Evolutionary conservation across 2,329 filamentous ascomycete species (phyloP), one percentile per base, ranked within the genome.

Genomic region (Penicillium sp.): DNA sequence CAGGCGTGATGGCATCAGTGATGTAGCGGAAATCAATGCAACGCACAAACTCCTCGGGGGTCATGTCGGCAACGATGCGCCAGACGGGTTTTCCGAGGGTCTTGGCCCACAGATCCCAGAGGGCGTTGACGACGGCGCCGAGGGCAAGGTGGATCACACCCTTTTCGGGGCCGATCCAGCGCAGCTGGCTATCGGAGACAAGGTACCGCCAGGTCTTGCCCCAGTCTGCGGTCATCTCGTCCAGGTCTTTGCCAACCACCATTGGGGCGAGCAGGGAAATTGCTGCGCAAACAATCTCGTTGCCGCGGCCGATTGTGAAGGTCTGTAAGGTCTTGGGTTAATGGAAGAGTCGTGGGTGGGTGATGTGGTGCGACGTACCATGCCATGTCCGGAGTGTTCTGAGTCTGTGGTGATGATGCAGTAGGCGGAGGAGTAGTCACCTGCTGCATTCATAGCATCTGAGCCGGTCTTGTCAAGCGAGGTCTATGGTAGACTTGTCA

Each of bases 21-120:
- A 95, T 94, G 72, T 96, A 95, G 43, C 89, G 79, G 75, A 95
- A 96, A 72, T 95, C 90, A 66, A 96, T 90, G 72, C 89, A 91
- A 52, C 77, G 72, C 45, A 95, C 88, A 45, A 94, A 81, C 72
- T 95, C 84, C 71, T 93, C 85, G 1, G 89, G 88, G 3, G 78
- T 84, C 87, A 95, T 94, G 59, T 95, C 89, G 10, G 86, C 85
- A 22, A 96, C 85, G 54, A 96, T 84, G 52, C 83, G 80, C 90
- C 89, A 95, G 13, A 95, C 87, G 3, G 89, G 90, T 75, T 95
- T 95, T 57, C 80, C 77, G 32, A 93, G 79, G 2, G 79, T 79
- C 74, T 94, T 95, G 48, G 87, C 88, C 89, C 89, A 95, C n/a
- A 95, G 80, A 69, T 95, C 89, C 89, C 89, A 95, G 61, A 95